Percentiles rank a stretch among this genome's conserved stretches.
Evolutionary conservation across 2,329 filamentous ascomycete genomes (phyloP).

Genomic region (Fusarium vanettenii): DNA sequence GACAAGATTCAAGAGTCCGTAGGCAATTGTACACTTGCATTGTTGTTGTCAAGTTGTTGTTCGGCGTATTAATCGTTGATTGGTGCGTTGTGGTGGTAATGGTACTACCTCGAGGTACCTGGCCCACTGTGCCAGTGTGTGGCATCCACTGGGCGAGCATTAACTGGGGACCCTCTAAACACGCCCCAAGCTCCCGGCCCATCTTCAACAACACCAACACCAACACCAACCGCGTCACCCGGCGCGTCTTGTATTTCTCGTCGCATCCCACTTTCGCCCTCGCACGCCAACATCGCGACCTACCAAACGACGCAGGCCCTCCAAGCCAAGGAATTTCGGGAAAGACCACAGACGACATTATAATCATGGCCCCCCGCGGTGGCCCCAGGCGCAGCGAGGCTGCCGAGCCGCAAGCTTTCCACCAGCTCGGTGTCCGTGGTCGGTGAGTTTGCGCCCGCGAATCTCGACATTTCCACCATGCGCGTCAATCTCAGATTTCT

Average conservation of each 20-base stretch:
- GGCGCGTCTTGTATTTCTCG: constrained; percentile 35
- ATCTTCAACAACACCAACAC: constrained; percentile 35
- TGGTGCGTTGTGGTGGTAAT: not conserved
- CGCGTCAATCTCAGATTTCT: not conserved
- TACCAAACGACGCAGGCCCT: not conserved
- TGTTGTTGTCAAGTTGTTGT: not conserved
- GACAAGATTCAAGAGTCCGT: not conserved
- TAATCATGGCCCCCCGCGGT: constrained; percentile 49
- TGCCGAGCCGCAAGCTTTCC: constrained; percentile 47
- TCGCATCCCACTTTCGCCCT: constrained; percentile 11
- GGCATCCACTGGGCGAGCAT: constrained; percentile 14
- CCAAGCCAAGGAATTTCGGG: fast-evolving
- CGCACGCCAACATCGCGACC: constrained; percentile 1
- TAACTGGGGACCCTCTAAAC: constrained; percentile 21
- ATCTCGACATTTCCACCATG: not conserved
- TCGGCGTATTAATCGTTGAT: not conserved
- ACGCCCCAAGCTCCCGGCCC: constrained; percentile 32
- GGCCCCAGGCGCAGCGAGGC: constrained; percentile 44
- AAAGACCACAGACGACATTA: not conserved
- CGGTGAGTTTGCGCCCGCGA: constrained; percentile 48
- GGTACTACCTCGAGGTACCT: not conserved
- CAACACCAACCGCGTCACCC: constrained; percentile 40
- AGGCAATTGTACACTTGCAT: not conserved
- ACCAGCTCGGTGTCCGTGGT: constrained; percentile 51
- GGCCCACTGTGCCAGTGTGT: constrained; percentile 5